Base-by-base conservation (phyloP, 176 grass and related monocot species). In the Carex scoparia region DNA sequence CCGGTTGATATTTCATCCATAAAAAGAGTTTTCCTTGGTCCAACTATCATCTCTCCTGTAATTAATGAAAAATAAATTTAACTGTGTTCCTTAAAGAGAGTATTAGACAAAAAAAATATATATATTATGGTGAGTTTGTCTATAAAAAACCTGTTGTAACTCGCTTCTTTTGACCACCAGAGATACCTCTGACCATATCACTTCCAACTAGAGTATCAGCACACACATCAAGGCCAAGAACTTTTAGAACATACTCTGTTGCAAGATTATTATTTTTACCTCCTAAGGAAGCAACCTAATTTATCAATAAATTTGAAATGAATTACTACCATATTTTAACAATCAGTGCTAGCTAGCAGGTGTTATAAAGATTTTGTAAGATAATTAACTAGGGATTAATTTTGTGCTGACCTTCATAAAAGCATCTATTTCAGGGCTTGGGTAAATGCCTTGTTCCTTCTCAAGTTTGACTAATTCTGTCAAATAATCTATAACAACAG, bases 1-100 rank as follows among this genome's bases (percentile, higher is more conserved):
- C 92, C 92, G 38, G 92, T 94, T 15, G 92, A 94, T 90, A 94
- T 94, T 87, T 94, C 92, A 90, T 94, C 92, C 92, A 94, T 94
- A 8, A 94, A 89, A 84, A 94, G 86, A 14, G 86, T 85, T 87
- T 94, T 94, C 56, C 88, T 87, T 70, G 92, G 90, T 28, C 92
- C 92, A 88, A 94, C 84, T 80, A 92, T 79, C 92, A 94, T 94
- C 87, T 94, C 92, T 30, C 92, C 92, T 94, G 86, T 72, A 88
- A 83, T 75, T 42, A 78, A 49, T 55, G 56, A 82, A 40, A 55
- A 15, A 75, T 0, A 15, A 10, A 40, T 5, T 84, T 75, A 28
- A 63, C 27, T 18, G 37, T 69, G 46, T 55, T 67, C 65, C 30
- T 84, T 65, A 30, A 75, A 46, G 66, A 10, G 53, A 59, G 15